These are phyloP conservation scores for Penicillium maclennaniae DNA, from an alignment of 495 filamentous ascomycete species.

Conservation along the genomic window DNA sequence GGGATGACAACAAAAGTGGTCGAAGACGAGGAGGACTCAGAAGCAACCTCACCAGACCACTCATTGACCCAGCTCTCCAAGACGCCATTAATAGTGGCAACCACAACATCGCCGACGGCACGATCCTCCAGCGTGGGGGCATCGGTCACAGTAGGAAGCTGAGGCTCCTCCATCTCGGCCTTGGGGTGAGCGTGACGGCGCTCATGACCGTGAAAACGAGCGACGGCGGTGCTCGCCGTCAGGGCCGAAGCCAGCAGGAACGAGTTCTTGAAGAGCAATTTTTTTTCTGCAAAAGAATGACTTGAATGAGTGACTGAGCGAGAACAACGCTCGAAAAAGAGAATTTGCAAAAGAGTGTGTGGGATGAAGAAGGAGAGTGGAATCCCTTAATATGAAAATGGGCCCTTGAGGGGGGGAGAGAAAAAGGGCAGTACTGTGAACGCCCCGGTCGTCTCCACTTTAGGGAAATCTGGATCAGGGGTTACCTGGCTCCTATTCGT, in stretches of 20 bases:
- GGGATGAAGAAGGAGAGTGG: conserved; percentile 16
- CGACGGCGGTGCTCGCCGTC: conserved; percentile 41
- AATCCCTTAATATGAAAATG: conserved; percentile 12
- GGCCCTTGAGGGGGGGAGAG: not conserved
- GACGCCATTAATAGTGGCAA: conserved; percentile 60
- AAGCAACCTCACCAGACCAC: conserved; percentile 44
- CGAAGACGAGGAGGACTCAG: conserved; percentile 20
- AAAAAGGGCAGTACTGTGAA: not conserved
- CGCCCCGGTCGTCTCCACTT: not conserved
- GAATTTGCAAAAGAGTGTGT: conserved; percentile 26
- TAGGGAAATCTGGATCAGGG: conserved; percentile 10
- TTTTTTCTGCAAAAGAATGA: conserved; percentile 25
- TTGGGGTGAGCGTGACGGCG: conserved; percentile 39
- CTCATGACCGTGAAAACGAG: conserved; percentile 45
- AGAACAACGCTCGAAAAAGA: conserved; percentile 21
- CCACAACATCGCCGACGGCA: conserved; percentile 46
- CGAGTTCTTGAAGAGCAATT: conserved; percentile 45
- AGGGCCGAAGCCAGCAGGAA: conserved; percentile 36
- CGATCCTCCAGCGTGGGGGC: conserved; percentile 44
- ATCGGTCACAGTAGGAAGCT: conserved; percentile 23
- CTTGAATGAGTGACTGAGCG: conserved; percentile 29
- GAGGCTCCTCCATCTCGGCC: conserved; percentile 24
- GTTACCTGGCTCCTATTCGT: conserved; percentile 7
- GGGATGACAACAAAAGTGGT: conserved; percentile 16
- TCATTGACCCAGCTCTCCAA: conserved; percentile 62